Conservation (phyloP, 1,284 basidiomycete species). For the Ceratobasidium sp. region DNA sequence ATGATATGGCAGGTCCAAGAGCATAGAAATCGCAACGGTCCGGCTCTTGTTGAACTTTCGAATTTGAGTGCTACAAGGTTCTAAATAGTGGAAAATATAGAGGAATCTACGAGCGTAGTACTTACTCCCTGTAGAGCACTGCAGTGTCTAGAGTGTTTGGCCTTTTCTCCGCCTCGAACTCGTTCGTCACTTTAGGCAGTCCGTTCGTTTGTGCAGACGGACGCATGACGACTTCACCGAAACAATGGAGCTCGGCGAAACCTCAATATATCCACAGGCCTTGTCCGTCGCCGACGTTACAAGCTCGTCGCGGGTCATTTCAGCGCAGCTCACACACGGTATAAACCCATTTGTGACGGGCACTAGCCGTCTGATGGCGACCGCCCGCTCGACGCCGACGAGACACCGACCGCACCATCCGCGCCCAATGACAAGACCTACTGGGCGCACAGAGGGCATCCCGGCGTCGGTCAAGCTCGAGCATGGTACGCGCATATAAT, state of each 20-base stretch:
- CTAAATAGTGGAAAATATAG: not conserved
- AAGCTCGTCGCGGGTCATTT: not conserved
- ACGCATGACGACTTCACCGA: not conserved
- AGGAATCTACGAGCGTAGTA: not conserved
- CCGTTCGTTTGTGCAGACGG: not conserved
- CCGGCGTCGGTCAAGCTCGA: constrained; percentile 8
- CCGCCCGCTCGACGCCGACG: constrained; percentile 4
- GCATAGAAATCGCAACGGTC: not conserved
- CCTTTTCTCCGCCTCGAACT: no score
- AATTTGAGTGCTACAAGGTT: not conserved
- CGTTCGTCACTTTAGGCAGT: constrained; percentile 9
- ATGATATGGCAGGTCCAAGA: not conserved
- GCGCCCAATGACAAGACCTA: not conserved
- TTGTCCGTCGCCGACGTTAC: not conserved
- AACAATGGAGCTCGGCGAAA: no score
- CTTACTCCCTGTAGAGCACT: not conserved
- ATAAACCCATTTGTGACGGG: not conserved
- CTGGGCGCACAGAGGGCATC: constrained; percentile 5
- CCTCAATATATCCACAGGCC: constrained; percentile 4
- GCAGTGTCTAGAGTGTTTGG: no score
- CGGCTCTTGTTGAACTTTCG: not conserved
- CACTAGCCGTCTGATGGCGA: not conserved
- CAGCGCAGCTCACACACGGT: not conserved
- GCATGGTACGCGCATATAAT: not conserved
- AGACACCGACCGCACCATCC: not conserved